A percentile compares a stretch with the other conserved stretches of the same genome.
These are phyloP conservation scores for Termitomyces sp. DNA, from an alignment of 768 basidiomycete genomes.

Conservation along the genomic window DNA sequence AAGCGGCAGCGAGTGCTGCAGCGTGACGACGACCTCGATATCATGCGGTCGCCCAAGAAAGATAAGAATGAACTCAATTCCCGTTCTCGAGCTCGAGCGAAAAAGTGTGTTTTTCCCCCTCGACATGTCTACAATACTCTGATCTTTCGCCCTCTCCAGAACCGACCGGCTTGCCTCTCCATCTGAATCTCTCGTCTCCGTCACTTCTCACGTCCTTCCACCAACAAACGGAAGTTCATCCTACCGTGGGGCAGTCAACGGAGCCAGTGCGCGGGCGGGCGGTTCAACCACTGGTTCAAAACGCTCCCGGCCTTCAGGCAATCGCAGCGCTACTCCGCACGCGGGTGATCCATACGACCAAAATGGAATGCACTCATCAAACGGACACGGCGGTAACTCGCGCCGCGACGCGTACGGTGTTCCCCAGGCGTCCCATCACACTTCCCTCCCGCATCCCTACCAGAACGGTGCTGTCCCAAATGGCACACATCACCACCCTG, in stretches of 20 bases:
- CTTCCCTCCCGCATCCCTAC: conserved; percentile 48
- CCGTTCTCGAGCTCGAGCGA: conserved; percentile 47
- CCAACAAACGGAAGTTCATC: conserved; percentile 25
- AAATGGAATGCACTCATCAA: conserved; percentile 17
- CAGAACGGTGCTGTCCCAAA: conserved; percentile 19
- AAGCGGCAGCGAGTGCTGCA: conserved; percentile 52
- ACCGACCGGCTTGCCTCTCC: conserved; percentile 64
- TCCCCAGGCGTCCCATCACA: conserved; percentile 49
- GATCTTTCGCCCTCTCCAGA: conserved; percentile 27
- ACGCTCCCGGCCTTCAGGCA: conserved; percentile 37
- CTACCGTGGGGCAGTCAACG: conserved; percentile 23
- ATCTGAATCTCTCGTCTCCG: conserved; percentile 67
- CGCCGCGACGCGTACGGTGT: conserved; percentile 39
- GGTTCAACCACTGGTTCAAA: conserved; percentile 21
- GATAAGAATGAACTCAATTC: conserved; percentile 44
- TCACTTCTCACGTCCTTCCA: conserved; percentile 56
- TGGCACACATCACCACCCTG: conserved; percentile 30
- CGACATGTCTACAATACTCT: conserved; percentile 4
- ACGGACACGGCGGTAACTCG: conserved; percentile 12
- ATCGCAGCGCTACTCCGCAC: conserved; percentile 34
- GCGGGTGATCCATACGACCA: conserved; percentile 30
- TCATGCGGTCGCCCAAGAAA: conserved; percentile 57
- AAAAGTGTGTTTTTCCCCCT: conserved; percentile 43
- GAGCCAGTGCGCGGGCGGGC: conserved; percentile 9
- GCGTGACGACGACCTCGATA: conserved; percentile 64